Evolutionary conservation across 2,329 filamentous ascomycete genomes (phyloP), one percentile per base, ranked within the genome.

Genomic region (Aspergillus fijiensis): DNA sequence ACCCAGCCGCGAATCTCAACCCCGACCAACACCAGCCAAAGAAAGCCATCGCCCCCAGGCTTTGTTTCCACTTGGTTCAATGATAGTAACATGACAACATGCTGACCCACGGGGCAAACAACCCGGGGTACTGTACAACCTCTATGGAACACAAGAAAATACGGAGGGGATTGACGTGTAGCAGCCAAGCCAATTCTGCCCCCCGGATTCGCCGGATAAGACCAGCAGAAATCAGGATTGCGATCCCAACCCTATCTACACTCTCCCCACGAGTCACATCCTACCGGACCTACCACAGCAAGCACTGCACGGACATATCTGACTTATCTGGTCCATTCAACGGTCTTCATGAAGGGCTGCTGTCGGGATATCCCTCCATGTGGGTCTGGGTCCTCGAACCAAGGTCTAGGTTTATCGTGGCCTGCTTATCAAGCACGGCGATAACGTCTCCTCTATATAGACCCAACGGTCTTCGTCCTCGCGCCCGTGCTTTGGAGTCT

Each of bases 51-150:
- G 2, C 33, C 39, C 39, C n/a, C n/a, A 45, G n/a, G 7, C n/a
- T 19, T 45, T 5, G 39, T 45, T 45, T 1, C 39, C 39, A 19
- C 6, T 23, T 21, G 35, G 77, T 77, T 2, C 50, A 19, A 21
- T 31, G 21, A 49, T 35, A 11, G 9, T 4, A 16, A 35, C 33
- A 35, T 35, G 33, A 5, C 33, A 35, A 12, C 33, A 35, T 35
- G 14, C 33, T 35, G 50, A 52, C 42, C 31, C 29, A 49, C 27
- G 16, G 19, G 16, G 5, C 5, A 12, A 25, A 47, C 7, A 35
- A 2, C 33, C 33, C 14, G 39, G 39, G 39, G 23, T 23, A 23
- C 23, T 23, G 23, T 1, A 23, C 4, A 23, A 23, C 23, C 4
- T 23, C 23, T 23, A 23, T 23, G 23, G 23, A 1, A 23, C 23